Percentiles rank a stretch among this genome's conserved stretches.
phyloP scores from a whole-genome alignment of 768 basidiomycete genomes.

The Leccinellum rugosiceps region DNA sequence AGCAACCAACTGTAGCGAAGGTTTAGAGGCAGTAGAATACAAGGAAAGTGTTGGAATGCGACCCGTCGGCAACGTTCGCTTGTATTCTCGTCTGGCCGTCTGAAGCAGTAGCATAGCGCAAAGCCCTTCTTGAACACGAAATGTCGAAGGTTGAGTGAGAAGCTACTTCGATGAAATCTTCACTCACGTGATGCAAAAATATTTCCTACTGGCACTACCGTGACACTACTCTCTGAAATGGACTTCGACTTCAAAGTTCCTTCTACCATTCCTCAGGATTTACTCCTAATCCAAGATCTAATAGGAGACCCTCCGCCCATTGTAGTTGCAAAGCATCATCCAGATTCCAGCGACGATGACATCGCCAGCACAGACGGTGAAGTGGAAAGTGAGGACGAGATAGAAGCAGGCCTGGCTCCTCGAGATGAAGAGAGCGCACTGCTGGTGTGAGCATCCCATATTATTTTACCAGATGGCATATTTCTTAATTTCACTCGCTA shows the following conservation, averaged over 20 bases:
- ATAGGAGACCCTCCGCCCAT: slow-evolving; percentile 38
- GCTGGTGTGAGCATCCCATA: slow-evolving; percentile 19
- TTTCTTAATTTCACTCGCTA: slow-evolving; percentile 19
- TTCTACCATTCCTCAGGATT: slow-evolving; percentile 62
- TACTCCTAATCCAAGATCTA: slow-evolving; percentile 68
- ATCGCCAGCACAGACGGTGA: slow-evolving; percentile 54
- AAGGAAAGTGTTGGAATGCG: slow-evolving; percentile 2
- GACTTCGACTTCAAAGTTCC: slow-evolving; percentile 55
- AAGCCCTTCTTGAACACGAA: background rate
- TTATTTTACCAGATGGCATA: slow-evolving; percentile 4
- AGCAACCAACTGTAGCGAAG: slow-evolving; percentile 75
- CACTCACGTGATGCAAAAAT: slow-evolving; percentile 23
- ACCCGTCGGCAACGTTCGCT: background rate
- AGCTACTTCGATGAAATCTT: too few relatives aligned
- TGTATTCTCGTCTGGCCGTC: slow-evolving; percentile 2
- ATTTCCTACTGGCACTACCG: background rate
- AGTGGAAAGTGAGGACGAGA: slow-evolving; percentile 66
- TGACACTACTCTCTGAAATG: slow-evolving; percentile 16
- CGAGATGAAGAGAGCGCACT: slow-evolving; percentile 38
- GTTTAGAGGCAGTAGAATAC: slow-evolving; percentile 59
- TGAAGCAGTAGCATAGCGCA: slow-evolving; percentile 14
- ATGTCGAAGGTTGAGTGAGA: background rate
- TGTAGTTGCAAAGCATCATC: background rate
- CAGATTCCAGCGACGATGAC: slow-evolving; percentile 38
- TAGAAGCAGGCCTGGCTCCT: slow-evolving; percentile 57